A percentile compares a stretch with the other conserved stretches of the same genome.
phyloP scores from a whole-genome alignment of 768 basidiomycete genomes.

The Amanita molliuscula region DNA sequence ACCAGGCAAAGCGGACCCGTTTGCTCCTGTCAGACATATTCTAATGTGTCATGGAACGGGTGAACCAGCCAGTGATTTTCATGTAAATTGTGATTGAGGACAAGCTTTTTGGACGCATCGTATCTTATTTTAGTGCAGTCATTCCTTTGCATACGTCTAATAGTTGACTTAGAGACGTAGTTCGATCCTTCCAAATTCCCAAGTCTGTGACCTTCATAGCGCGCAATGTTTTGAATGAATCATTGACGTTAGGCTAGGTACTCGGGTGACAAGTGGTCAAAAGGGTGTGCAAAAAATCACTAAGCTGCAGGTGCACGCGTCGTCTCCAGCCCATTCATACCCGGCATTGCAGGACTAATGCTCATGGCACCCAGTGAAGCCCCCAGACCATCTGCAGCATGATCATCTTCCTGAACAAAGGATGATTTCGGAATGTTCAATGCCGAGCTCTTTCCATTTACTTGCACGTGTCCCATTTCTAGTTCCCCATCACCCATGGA shows the following conservation, averaged over 20 bases:
- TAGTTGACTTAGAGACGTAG: neutral
- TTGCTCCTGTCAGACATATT: constrained; percentile 1
- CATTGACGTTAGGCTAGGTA: neutral
- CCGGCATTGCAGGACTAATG: constrained; percentile 49
- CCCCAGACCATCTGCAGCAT: constrained; percentile 46
- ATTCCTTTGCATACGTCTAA: neutral
- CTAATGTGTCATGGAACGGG: neutral
- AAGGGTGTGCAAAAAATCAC: neutral
- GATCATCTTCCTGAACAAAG: constrained; percentile 6
- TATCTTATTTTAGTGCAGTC: neutral
- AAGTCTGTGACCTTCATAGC: neutral
- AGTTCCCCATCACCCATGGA: neutral
- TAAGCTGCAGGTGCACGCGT: neutral
- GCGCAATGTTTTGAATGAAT: neutral
- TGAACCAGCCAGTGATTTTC: too few relatives aligned
- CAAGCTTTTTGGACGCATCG: neutral
- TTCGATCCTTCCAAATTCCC: neutral
- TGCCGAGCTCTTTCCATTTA: constrained; percentile 10
- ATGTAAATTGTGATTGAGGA: neutral
- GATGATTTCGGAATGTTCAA: constrained; percentile 10
- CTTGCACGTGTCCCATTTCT: constrained; percentile 13
- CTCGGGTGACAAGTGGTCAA: neutral
- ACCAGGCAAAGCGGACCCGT: constrained; percentile 2
- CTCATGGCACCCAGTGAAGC: constrained; percentile 74
- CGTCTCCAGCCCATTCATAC: neutral